A percentile compares a stretch with the other conserved stretches of the same genome.
phyloP scores from a whole-genome alignment of 2,329 filamentous ascomycete genomes.

The Colletotrichum australisinense region DNA sequence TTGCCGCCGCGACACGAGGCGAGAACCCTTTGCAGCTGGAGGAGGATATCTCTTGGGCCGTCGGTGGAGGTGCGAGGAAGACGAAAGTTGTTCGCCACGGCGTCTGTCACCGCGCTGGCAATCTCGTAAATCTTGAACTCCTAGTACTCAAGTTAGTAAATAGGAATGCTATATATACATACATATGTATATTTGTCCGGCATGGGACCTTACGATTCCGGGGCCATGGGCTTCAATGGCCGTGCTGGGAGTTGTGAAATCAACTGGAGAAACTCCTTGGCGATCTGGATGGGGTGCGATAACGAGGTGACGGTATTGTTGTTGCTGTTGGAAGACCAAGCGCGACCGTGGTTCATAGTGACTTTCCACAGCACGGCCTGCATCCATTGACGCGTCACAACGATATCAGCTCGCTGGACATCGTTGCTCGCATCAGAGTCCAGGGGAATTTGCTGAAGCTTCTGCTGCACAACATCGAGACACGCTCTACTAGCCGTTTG shows the following conservation, averaged over 20 bases:
- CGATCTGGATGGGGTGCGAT: conserved; percentile 54
- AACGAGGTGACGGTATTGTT: conserved; percentile 36
- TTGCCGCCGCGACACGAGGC: conserved; percentile 57
- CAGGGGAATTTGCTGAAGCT: conserved; percentile 52
- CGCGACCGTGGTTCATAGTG: conserved; percentile 46
- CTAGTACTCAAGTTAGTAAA: conserved; percentile 17
- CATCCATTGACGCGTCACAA: conserved; percentile 63
- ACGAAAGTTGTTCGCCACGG: conserved; percentile 45
- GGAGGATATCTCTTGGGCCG: conserved; percentile 48
- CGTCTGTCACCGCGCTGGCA: conserved; percentile 56
- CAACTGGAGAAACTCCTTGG: conserved; percentile 56
- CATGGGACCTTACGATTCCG: conserved; percentile 46
- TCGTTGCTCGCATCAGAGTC: conserved; percentile 56
- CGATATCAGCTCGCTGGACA: conserved; percentile 60
- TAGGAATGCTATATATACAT: not conserved
- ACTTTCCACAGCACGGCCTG: conserved; percentile 59
- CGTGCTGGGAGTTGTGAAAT: conserved; percentile 56
- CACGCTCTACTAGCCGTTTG: conserved; percentile 40
- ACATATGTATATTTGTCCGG: too few relatives aligned
- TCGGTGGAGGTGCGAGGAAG: conserved; percentile 25
- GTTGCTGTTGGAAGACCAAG: conserved; percentile 29
- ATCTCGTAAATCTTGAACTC: conserved; percentile 61
- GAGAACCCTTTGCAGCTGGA: conserved; percentile 51
- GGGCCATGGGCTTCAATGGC: conserved; percentile 62
- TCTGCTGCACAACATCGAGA: conserved; percentile 53